Evolutionary conservation across 805 yeast species (phyloP), one percentile per base, ranked within the genome.

Genomic region (Scheffersomyces spartinae): DNA sequence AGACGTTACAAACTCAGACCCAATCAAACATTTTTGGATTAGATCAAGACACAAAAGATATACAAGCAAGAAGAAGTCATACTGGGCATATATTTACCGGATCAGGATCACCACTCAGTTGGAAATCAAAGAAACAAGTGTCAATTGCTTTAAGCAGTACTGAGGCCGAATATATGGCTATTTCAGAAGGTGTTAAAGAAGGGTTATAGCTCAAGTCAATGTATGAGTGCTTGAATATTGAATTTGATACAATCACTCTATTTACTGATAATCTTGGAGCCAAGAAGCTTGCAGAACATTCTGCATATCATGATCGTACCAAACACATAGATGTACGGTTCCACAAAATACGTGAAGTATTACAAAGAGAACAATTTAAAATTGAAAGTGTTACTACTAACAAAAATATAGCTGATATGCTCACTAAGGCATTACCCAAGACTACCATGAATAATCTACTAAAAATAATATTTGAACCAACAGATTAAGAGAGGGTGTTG

Each of bases 91-190:
- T n/a, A n/a, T n/a, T n/a, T n/a, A n/a, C n/a, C n/a, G n/a, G n/a
- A n/a, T n/a, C n/a, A n/a, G n/a, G n/a, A n/a, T n/a, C n/a, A n/a
- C 35, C 36, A 3, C 24, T 40, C 9, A 25, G 35, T n/a, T 40
- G 38, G 42, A 32, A 29, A 18, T 21, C 31, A 7, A 34, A 27
- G 32, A 36, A 31, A 24, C 41, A 34, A 23, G 15, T 21, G 2
- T 26, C 29, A 12, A 28, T 33, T 14, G 40, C 41, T 2, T 13
- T 28, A 5, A 29, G 34, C 1, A 21, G 36, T 6, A 34, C 42
- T 7, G 36, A 33, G 27, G 34, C 39, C 15, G 36, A 39, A 19
- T 32, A 33, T 17, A 24, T 34, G 18, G 32, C 31, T 1, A 12
- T 29, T 8, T 15, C 24, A 13, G 33, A 33, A 11, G 26, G 31